These are phyloP conservation scores for Penicillium malachiteum DNA, from an alignment of 495 filamentous ascomycete species.

Conservation along the genomic window DNA sequence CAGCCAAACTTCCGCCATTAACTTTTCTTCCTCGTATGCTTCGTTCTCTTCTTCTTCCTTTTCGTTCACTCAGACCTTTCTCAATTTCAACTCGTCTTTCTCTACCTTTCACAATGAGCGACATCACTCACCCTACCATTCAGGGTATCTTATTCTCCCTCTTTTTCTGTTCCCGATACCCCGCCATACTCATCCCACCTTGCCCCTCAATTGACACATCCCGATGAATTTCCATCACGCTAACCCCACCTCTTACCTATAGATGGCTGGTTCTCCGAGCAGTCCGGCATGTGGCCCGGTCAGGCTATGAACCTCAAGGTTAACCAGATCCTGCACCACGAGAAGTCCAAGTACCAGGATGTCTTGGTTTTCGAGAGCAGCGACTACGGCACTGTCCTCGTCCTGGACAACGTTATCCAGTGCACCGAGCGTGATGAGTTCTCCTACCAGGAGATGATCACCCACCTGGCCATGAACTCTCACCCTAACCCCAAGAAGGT, in stretches of 20 bases:
- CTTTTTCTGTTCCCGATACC: conserved; percentile 1
- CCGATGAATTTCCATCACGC: background rate
- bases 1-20: conserved; percentile 31
- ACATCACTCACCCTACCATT: conserved; percentile 60
- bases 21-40: conserved; percentile 26
- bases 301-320: conserved; percentile 99
- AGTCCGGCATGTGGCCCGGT: conserved; percentile 97
- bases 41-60: conserved; percentile 24
- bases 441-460: conserved; percentile 99
- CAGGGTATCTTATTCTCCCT: conserved; percentile 46
- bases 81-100: conserved; percentile 8
- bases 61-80: conserved; percentile 5
- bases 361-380: conserved; percentile 97
- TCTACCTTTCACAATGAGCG: conserved; percentile 43
- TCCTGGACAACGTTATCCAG: conserved; percentile 98
- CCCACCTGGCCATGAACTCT: conserved; percentile 96
- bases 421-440: conserved; percentile 98
- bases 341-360: conserved; percentile 98
- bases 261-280: conserved; percentile 99
- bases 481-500: conserved; percentile 98
- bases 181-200: conserved; percentile 10
- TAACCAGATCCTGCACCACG: conserved; percentile 95
- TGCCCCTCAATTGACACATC: conserved; percentile 2
- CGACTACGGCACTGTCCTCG: conserved; percentile 95
- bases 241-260: conserved; percentile 1